phyloP scores from a whole-genome alignment of 495 filamentous ascomycete species.

The Penicillium coffeae region DNA sequence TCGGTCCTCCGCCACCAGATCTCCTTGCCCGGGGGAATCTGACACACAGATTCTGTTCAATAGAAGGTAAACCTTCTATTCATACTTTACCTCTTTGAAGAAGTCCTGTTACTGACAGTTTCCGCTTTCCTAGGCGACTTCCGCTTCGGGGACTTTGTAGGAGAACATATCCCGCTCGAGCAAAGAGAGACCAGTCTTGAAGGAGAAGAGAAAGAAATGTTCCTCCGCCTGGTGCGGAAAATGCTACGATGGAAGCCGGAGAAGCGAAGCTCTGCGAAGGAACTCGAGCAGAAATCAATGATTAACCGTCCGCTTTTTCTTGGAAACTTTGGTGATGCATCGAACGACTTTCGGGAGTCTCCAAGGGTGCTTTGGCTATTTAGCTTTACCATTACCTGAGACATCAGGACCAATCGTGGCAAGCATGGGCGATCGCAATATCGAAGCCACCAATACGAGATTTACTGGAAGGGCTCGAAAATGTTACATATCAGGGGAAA shows the following conservation, averaged over 20 bases:
- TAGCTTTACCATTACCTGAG: too few relatives aligned
- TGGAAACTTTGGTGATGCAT: too few relatives aligned
- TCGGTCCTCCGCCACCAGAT: conserved; percentile 37
- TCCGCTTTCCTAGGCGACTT: conserved; percentile 19
- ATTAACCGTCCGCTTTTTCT: too few relatives aligned
- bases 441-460: too few relatives aligned
- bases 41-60: conserved; percentile 15
- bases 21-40: conserved; percentile 25
- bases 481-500: too few relatives aligned
- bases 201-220: conserved; percentile 7
- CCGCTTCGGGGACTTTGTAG: conserved; percentile 5
- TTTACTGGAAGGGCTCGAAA: too few relatives aligned
- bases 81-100: neutral
- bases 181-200: conserved; percentile 13
- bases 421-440: too few relatives aligned
- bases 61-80: conserved; percentile 18
- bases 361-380: too few relatives aligned
- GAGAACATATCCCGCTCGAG: conserved; percentile 26
- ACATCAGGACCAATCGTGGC: too few relatives aligned
- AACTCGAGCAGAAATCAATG: neutral
- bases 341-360: too few relatives aligned
- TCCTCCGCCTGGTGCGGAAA: conserved; percentile 9
- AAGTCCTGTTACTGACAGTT: neutral
- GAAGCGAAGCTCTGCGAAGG: neutral
- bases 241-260: neutral